These are phyloP conservation scores for Rhizopogon rudus DNA, from an alignment of 768 basidiomycete species.

Conservation along the genomic window DNA sequence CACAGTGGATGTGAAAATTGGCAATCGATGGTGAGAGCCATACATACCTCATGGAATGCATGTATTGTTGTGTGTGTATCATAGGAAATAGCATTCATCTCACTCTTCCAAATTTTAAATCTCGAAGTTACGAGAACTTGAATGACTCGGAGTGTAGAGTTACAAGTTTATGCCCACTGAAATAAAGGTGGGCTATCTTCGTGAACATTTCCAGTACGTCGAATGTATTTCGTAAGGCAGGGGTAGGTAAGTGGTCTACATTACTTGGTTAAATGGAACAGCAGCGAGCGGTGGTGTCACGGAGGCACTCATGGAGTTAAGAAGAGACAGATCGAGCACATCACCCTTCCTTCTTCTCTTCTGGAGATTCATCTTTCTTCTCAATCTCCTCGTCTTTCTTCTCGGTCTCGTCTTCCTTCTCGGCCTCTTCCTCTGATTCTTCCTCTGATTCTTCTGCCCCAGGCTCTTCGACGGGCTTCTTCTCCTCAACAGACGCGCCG, in stretches of 20 bases:
- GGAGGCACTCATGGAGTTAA: constrained; percentile 1
- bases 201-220: neutral
- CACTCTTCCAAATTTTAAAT: neutral
- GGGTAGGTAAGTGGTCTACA: constrained; percentile 29
- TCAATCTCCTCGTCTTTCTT: constrained; percentile 19
- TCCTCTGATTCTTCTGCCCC: constrained; percentile 17
- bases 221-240: constrained; percentile 20
- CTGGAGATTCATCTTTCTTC: constrained; percentile 25
- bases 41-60: neutral
- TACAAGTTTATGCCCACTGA: neutral
- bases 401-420: constrained; percentile 19
- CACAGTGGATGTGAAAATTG: neutral
- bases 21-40: neutral
- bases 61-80: neutral
- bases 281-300: constrained; percentile 5
- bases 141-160: neutral
- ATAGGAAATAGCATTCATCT: neutral
- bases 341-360: constrained; percentile 29
- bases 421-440: constrained; percentile 19
- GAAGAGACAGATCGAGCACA: neutral
- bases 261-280: constrained; percentile 15
- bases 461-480: constrained; percentile 15
- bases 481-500: constrained; percentile 20
- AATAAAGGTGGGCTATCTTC: neutral
- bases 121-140: neutral